Percentiles rank a stretch among this genome's conserved stretches.
phyloP scores from a whole-genome alignment of 371 early-diverging fungal genomes.

The Mortierella polycephala region DNA sequence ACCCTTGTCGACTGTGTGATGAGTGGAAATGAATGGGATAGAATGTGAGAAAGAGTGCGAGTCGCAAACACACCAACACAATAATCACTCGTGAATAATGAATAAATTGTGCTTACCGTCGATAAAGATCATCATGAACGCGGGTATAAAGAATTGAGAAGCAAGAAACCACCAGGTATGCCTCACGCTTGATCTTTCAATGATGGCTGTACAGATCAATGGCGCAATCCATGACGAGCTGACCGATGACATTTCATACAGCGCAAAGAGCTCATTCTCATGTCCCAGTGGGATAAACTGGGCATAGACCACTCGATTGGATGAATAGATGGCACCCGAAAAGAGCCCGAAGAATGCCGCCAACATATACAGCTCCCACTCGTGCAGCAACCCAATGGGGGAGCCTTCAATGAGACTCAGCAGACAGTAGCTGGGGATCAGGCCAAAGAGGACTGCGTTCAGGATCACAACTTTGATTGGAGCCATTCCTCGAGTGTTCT shows the following conservation, averaged over 20 bases:
- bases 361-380: constrained; percentile 47
- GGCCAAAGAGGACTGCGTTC: constrained; percentile 29
- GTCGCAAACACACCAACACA: background rate
- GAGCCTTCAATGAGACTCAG: constrained; percentile 21
- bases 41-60: background rate
- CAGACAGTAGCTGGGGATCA: constrained; percentile 28
- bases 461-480: constrained; percentile 36
- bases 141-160: constrained; percentile 40
- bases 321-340: constrained; percentile 41
- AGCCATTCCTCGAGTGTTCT: constrained; percentile 25
- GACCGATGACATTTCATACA: constrained; percentile 47
- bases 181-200: constrained; percentile 28
- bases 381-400: constrained; percentile 38
- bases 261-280: constrained; percentile 48
- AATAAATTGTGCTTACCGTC: constrained; percentile 17
- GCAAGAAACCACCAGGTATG: constrained; percentile 46
- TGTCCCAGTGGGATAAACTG: constrained; percentile 45
- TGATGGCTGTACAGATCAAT: constrained; percentile 42
- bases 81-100: background rate
- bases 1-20: constrained; percentile 31
- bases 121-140: constrained; percentile 33
- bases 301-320: constrained; percentile 39
- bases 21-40: background rate
- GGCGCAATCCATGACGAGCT: constrained; percentile 51
- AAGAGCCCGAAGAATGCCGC: constrained; percentile 45